A percentile compares a stretch with the other conserved stretches of the same genome.
Evolutionary conservation across 2,329 filamentous ascomycete species (phyloP).

Genomic region (Trichoderma citrinoviride): DNA sequence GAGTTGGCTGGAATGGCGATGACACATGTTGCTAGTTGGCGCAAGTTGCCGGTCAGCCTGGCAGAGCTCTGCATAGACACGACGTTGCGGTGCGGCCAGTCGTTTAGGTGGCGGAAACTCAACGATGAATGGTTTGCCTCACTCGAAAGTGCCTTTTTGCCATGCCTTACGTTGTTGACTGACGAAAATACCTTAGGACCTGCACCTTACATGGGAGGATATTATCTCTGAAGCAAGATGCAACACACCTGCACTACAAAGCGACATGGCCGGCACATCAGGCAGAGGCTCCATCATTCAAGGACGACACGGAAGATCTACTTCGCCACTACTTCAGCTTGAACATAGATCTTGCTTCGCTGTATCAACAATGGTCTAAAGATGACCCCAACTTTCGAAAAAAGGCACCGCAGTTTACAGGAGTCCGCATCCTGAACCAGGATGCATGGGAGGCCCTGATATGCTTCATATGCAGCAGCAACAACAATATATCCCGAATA

Average conservation of each 20-base stretch:
- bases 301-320: constrained; percentile 71
- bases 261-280: constrained; percentile 55
- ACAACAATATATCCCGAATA: constrained; percentile 95
- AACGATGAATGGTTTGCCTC: constrained; percentile 72
- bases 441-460: constrained; percentile 94
- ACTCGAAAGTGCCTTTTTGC: not conserved
- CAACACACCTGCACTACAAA: constrained; percentile 74
- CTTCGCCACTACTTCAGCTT: constrained; percentile 87
- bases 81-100: constrained; percentile 90
- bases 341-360: constrained; percentile 65
- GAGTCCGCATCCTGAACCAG: constrained; percentile 88
- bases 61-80: constrained; percentile 92
- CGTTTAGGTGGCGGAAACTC: constrained; percentile 90
- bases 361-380: constrained; percentile 86
- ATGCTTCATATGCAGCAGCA: constrained; percentile 96
- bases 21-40: constrained; percentile 70
- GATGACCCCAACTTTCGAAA: constrained; percentile 85
- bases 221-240: constrained; percentile 79
- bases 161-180: not conserved
- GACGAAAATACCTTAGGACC: constrained; percentile 54
- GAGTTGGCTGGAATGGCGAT: constrained; percentile 35
- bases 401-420: constrained; percentile 81
- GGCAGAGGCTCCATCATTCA: constrained; percentile 24
- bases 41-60: constrained; percentile 76
- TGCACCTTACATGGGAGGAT: constrained; percentile 85